Evolutionary conservation across 2,329 filamentous ascomycete genomes (phyloP), one percentile per base, ranked within the genome.

Genomic region (Fusarium oligoseptatum): DNA sequence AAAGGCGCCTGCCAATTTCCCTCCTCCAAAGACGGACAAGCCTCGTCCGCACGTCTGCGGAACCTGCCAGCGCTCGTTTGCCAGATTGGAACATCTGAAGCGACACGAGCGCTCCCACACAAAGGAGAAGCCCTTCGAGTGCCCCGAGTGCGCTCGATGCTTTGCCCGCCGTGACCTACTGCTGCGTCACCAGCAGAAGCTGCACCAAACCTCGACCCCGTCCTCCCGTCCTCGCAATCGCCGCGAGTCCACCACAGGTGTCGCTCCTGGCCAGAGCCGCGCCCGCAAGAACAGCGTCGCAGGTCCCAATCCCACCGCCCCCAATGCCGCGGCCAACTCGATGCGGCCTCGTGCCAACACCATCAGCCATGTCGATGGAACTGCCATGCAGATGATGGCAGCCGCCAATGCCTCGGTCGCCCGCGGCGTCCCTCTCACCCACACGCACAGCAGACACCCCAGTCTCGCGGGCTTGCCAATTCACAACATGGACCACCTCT

Each of bases 41-140:
- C 97, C 97, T 66, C 91, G 96, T 74, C 97, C 97, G 75, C 97
- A 99, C 84, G 92, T 97, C 70, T 99, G 97, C 86, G 91, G 88
- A 45, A 98, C 95, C 57, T 99, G 97, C 83, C 91, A 92, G 79
- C 92, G 97, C 75, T 97, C 94, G 36, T 99, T 99, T 83, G 97
- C 97, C 68, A 92, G 97, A 71, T 87, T 99, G 78, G 97, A 99
- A 85, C 97, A 99, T 83, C 87, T 99, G 76, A 99, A 99, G 86
- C 93, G 97, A 71, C 97, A 99, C 84, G 97, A 98, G 85, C 91
- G 97, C 72, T 98, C 95, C n/a, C 95, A 98, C 82, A 98, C 95
- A 52, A 98, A 99, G 83, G 95, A 99, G 85, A 99, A 99, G 87
- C 97, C 97, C 1, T 99, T 99, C 79, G 95, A 98, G 84, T 99